phyloP scores from a whole-genome alignment of 192 early-diverging fungal genomes.

The Dissophora globulifera region DNA sequence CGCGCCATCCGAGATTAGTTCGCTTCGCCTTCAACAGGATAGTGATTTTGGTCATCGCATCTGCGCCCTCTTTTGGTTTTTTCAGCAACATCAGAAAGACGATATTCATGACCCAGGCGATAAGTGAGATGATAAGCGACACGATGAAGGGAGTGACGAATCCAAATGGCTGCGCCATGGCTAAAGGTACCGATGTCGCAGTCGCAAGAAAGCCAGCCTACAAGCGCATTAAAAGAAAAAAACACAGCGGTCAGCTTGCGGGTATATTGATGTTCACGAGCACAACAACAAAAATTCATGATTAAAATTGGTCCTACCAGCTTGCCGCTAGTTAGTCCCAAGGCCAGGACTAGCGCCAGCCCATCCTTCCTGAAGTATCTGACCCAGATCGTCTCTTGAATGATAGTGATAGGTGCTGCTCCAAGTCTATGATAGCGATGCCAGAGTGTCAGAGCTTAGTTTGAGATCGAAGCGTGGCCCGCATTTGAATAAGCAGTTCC shows the following conservation, averaged over 20 bases:
- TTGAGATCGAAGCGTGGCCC: neutral
- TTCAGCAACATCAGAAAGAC: constrained; percentile 70
- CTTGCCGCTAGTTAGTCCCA: constrained; percentile 76
- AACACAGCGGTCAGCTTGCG: too few relatives aligned
- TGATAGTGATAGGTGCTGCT: constrained; percentile 77
- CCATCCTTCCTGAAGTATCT: constrained; percentile 80
- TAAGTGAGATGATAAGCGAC: constrained; percentile 68
- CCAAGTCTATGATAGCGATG: constrained; percentile 62
- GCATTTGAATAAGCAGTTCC: neutral
- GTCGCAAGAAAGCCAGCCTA: constrained; percentile 76
- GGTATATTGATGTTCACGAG: too few relatives aligned
- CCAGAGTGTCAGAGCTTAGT: neutral
- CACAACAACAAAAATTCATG: too few relatives aligned
- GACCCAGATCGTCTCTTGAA: constrained; percentile 84
- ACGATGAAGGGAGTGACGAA: constrained; percentile 62
- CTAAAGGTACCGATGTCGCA: constrained; percentile 72
- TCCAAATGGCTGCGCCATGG: constrained; percentile 55
- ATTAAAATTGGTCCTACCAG: constrained; percentile 53
- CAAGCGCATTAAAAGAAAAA: too few relatives aligned
- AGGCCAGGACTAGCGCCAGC: constrained; percentile 72
- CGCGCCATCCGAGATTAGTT: constrained; percentile 48
- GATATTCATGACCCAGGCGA: constrained; percentile 77
- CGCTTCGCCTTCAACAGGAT: constrained; percentile 37
- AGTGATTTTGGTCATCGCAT: constrained; percentile 42
- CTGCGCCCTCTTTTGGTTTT: constrained; percentile 48